These are phyloP conservation scores for Fusarium hainanense DNA, from an alignment of 2,329 filamentous ascomycete genomes.

Conservation along the genomic window DNA sequence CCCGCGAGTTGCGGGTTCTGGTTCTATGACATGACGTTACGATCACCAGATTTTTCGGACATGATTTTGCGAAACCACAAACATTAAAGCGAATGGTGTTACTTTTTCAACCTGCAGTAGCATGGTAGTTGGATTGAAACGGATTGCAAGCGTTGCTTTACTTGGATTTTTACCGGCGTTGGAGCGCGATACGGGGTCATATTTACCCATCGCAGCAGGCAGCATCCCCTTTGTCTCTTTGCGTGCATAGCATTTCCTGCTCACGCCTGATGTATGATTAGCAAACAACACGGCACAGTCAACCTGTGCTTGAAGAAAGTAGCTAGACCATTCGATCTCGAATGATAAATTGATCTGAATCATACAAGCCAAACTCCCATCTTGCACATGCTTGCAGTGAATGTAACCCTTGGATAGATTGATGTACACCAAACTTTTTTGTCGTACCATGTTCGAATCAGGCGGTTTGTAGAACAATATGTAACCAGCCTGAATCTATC, in stretches of 20 bases:
- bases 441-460: not conserved
- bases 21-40: conserved; percentile 28
- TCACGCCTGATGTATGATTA: conserved; percentile 27
- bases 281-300: conserved; percentile 19
- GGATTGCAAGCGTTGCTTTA: conserved; percentile 17
- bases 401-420: not conserved
- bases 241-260: conserved; percentile 15
- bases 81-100: conserved; percentile 20
- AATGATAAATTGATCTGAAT: conserved; percentile 18
- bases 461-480: not conserved
- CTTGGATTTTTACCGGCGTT: conserved; percentile 23
- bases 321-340: conserved; percentile 13
- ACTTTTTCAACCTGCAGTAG: conserved; percentile 1
- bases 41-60: conserved; percentile 30
- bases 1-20: conserved; percentile 7
- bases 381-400: not conserved
- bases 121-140: conserved; percentile 4
- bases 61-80: conserved; percentile 21
- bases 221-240: conserved; percentile 12
- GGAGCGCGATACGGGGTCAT: conserved; percentile 1
- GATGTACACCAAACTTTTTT: not conserved
- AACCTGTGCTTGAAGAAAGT: conserved; percentile 14
- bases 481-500: not conserved
- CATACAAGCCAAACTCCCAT: not conserved
- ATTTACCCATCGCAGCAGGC: conserved; percentile 3